Evolutionary conservation across 75 land plant species (phyloP).

Genomic region (Selaginella moellendorffii): DNA sequence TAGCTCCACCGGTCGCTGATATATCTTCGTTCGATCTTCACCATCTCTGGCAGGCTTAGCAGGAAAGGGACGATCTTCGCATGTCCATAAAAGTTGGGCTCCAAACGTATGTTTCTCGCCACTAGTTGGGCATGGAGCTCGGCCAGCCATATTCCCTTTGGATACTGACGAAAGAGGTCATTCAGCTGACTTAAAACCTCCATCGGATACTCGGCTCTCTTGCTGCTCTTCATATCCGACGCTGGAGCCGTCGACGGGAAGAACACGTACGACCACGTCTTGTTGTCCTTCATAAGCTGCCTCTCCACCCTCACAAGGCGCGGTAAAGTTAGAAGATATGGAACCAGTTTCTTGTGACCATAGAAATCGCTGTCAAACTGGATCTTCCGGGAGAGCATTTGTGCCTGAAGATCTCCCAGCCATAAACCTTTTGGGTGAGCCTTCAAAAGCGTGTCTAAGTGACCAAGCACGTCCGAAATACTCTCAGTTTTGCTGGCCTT

Average conservation of each 20-base stretch:
- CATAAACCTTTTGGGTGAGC: background rate
- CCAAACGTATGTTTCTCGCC: background rate
- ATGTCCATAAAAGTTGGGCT: background rate
- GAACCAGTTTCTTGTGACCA: slow-evolving; percentile 7
- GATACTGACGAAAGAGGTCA: background rate
- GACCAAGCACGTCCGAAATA: background rate
- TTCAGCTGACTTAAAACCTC: slow-evolving; percentile 1
- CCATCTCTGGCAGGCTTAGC: slow-evolving; percentile 1
- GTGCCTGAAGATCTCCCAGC: background rate
- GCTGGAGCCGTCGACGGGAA: background rate
- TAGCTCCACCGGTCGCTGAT: slow-evolving; percentile 1
- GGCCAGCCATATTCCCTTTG: slow-evolving; percentile 2
- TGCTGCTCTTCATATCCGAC: background rate
- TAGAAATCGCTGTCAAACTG: slow-evolving; percentile 3
- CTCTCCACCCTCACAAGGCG: background rate
- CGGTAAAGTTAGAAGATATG: slow-evolving; percentile 1
- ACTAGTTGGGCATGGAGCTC: background rate
- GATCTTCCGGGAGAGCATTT: background rate
- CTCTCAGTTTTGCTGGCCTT: background rate
- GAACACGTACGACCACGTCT: slow-evolving; percentile 7
- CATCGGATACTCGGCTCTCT: background rate
- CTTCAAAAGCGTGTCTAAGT: background rate
- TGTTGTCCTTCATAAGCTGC: slow-evolving; percentile 5
- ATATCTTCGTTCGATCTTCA: slow-evolving; percentile 3
- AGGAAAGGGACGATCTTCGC: background rate